Conservation (phyloP, 306 rosid species). For the Casuarina glauca region DNA sequence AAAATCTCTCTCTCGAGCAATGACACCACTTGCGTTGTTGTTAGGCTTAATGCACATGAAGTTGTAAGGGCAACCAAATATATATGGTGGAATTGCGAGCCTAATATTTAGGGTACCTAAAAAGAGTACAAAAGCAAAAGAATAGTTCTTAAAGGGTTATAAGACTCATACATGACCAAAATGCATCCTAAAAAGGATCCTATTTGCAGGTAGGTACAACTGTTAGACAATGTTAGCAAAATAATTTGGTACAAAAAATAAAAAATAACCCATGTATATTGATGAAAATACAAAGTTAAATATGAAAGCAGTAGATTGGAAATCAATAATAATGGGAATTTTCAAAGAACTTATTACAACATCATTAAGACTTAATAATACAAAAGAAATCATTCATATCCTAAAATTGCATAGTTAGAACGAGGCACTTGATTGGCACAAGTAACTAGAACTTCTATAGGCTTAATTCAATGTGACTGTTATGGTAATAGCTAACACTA, state of each 20-base stretch:
- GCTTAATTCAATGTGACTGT: not conserved
- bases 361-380: not conserved
- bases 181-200: slow-evolving; percentile 97
- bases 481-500: not conserved
- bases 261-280: slow-evolving; percentile 6
- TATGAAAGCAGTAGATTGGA: not conserved
- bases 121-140: slow-evolving; percentile 84
- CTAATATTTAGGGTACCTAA: slow-evolving; percentile 97
- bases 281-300: slow-evolving; percentile 5
- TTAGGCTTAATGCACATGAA: slow-evolving; percentile 90
- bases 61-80: slow-evolving; percentile 91
- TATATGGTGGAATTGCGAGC: slow-evolving; percentile 77
- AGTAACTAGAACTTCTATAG: not conserved
- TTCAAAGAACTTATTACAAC: slow-evolving; percentile 6
- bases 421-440: not conserved
- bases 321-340: not conserved
- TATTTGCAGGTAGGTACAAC: slow-evolving; percentile 61
- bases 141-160: slow-evolving; percentile 71
- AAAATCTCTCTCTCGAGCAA: too few species aligned
- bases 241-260: slow-evolving; percentile 14
- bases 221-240: slow-evolving; percentile 21
- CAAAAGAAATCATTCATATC: not conserved
- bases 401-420: not conserved
- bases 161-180: slow-evolving; percentile 91
- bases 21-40: too few species aligned